Evolutionary conservation across 306 rosid species (phyloP).

Genomic region (Ochetophila trinervis): DNA sequence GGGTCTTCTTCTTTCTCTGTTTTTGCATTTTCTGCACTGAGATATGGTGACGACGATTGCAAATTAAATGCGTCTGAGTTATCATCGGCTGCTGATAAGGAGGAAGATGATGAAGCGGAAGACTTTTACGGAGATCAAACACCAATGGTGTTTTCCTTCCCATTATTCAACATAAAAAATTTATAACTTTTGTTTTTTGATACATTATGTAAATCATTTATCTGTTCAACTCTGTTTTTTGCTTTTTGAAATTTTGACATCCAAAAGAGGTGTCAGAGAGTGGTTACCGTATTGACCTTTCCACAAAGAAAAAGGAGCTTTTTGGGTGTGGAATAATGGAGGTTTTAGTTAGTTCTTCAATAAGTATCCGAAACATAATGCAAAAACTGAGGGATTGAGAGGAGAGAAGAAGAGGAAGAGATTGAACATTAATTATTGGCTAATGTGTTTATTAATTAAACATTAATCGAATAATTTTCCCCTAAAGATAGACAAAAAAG

Average conservation of each 20-base stretch:
- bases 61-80: background rate
- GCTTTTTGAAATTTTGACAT: background rate
- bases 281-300: background rate
- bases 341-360: background rate
- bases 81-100: background rate
- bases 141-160: constrained; percentile 56
- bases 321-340: background rate
- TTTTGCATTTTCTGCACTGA: background rate
- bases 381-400: constrained; percentile 51
- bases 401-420: constrained; percentile 27
- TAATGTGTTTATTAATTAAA: too few species aligned
- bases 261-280: too few species aligned
- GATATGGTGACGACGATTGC: constrained; percentile 2
- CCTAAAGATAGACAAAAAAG: too few species aligned
- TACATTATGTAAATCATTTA: constrained; percentile 1
- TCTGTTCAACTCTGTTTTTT: background rate
- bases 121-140: constrained; percentile 29
- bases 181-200: constrained; percentile 1
- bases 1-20: constrained; percentile 9
- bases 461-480: too few species aligned
- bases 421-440: too few species aligned
- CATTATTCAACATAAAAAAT: constrained; percentile 37
- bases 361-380: constrained; percentile 37
- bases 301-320: background rate
- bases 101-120: constrained; percentile 12